Conservation (phyloP, 306 rosid species). For the Sindora glabra region DNA sequence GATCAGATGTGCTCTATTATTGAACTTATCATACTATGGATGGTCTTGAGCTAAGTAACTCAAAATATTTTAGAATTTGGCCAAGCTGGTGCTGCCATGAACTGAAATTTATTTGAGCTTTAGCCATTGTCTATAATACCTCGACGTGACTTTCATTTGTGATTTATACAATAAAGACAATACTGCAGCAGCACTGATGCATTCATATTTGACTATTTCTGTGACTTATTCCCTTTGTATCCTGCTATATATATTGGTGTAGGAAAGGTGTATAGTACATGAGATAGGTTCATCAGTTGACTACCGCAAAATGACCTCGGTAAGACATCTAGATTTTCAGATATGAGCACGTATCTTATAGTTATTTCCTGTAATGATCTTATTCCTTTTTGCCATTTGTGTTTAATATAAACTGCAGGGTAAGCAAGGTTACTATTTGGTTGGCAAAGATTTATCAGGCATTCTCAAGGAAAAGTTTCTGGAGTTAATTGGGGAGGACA, state of each 20-base stretch:
- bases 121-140: not conserved
- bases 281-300: slow-evolving; percentile 86
- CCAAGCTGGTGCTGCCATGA: not conserved
- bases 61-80: not conserved
- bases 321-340: slow-evolving; percentile 22
- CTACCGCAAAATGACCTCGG: slow-evolving; percentile 92
- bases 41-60: not conserved
- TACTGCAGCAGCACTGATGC: not conserved
- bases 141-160: not conserved
- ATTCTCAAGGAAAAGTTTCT: slow-evolving; percentile 61
- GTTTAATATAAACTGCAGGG: slow-evolving; percentile 47
- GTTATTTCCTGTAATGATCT: not conserved
- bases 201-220: not conserved
- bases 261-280: slow-evolving; percentile 83
- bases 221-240: not conserved
- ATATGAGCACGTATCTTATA: not conserved
- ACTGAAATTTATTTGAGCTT: not conserved
- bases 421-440: slow-evolving; percentile 73
- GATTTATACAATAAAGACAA: slow-evolving; percentile 9
- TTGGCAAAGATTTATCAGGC: slow-evolving; percentile 56
- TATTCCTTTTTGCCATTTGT: not conserved
- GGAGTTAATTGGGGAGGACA: slow-evolving; percentile 53
- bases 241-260: slow-evolving; percentile 27
- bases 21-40: not conserved
- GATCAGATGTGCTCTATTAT: not conserved